Evolutionary conservation across 371 early-diverging fungal genomes (phyloP), one percentile per base, ranked within the genome.

Genomic region (Mortierella sp.): DNA sequence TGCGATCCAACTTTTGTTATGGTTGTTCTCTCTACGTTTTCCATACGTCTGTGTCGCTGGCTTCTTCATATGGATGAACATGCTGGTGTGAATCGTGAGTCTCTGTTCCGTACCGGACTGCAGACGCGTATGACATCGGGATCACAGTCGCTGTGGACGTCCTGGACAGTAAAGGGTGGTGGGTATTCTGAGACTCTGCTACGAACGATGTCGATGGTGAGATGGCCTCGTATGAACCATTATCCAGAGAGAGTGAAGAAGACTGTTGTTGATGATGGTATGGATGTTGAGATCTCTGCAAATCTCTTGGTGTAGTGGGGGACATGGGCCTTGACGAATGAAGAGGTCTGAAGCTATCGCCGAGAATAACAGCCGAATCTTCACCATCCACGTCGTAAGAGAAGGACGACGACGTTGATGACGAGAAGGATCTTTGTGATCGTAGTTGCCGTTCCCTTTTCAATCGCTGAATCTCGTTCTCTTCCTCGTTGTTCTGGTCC

Each of bases 11-110:
- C 13, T 21, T 22, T 17, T 40, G 3, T 54, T 58, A 57, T 44
- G n/a, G 8, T 29, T 55, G 63, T n/a, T n/a, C n/a, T n/a, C n/a
- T n/a, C n/a, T n/a, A n/a, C n/a, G n/a, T n/a, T n/a, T n/a, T n/a
- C 73, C 73, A 73, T 49, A 60, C 73, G 31, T 73, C 73, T 17
- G 67, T 73, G 24, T 73, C 67, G 19, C 73, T 73, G 0, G 63
- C 58, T 41, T 58, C 63, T 16, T 73, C 73, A 19, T 73, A 73
- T 8, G 16, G n/a, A 25, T 61, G 67, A 2, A 50, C 40, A 29
- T 45, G 47, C 7, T 10, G 39, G 14, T 39, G 39, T 10, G 39
- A 14, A 14, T 10, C 39, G 10, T 10, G 10, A 10, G 39, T 10
- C 39, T 39, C 13, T 12, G 48, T 21, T 49, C 31, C 6, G 2